phyloP scores from a whole-genome alignment of 208 protist genomes.

The Leishmania mexicana region DNA sequence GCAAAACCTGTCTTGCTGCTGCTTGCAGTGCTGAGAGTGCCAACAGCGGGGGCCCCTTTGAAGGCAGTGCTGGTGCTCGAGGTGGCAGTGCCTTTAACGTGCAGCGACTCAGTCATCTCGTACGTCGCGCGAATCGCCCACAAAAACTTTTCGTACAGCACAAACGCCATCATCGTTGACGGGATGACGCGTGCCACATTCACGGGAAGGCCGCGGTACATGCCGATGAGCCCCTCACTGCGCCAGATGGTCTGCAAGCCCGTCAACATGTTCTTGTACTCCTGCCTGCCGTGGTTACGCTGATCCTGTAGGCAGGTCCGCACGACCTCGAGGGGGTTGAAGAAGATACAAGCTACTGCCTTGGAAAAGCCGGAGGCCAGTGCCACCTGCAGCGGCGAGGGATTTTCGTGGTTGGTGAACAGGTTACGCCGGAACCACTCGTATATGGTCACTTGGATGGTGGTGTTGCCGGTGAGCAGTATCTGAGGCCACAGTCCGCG shows the following conservation, averaged over 20 bases:
- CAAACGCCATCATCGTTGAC: conserved; percentile 75
- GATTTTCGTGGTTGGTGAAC: conserved; percentile 65
- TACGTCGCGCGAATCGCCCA: conserved; percentile 41
- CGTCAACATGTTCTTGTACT: conserved; percentile 60
- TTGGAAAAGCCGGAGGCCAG: conserved; percentile 72
- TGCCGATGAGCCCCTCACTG: conserved; percentile 62
- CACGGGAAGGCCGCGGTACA: conserved; percentile 83
- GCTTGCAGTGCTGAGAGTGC: background rate
- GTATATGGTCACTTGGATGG: conserved; percentile 84
- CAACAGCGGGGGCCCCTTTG: background rate
- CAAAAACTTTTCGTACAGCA: conserved; percentile 84
- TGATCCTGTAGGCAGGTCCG: conserved; percentile 81
- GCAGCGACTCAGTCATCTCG: conserved; percentile 22
- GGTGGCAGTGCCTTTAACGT: conserved; percentile 1
- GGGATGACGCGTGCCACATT: conserved; percentile 85
- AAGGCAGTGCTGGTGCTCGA: background rate
- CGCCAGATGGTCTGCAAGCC: conserved; percentile 75
- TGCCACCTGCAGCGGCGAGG: conserved; percentile 62
- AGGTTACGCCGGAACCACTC: conserved; percentile 71
- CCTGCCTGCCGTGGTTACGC: conserved; percentile 43
- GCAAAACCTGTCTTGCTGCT: background rate
- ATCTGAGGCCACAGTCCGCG: conserved; percentile 77
- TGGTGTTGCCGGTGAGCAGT: conserved; percentile 74
- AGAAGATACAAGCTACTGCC: conserved; percentile 62
- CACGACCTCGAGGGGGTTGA: conserved; percentile 87